phyloP scores from a whole-genome alignment of 2,329 filamentous ascomycete species.

The Colletotrichum sp. region DNA sequence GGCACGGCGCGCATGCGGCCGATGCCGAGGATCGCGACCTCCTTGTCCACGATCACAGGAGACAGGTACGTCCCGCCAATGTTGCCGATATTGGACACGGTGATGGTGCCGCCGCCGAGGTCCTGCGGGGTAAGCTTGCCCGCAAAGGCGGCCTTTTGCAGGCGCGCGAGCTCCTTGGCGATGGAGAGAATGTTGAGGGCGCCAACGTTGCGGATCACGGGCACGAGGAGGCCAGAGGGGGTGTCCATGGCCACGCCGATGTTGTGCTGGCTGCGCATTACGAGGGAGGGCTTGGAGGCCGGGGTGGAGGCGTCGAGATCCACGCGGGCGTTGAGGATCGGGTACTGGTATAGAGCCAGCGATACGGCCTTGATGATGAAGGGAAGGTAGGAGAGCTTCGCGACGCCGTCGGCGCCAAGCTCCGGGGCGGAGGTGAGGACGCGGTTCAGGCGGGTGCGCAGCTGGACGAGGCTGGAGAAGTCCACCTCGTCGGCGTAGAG shows the following conservation, averaged over 20 bases:
- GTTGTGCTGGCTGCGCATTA: slow-evolving; percentile 86
- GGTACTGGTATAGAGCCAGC: slow-evolving; percentile 79
- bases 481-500: slow-evolving; percentile 91
- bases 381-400: slow-evolving; percentile 86
- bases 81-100: slow-evolving; percentile 94
- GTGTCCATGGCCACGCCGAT: slow-evolving; percentile 97
- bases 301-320: slow-evolving; percentile 54
- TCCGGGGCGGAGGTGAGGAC: slow-evolving; percentile 55
- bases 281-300: slow-evolving; percentile 72
- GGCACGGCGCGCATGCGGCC: slow-evolving; percentile 83
- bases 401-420: slow-evolving; percentile 45
- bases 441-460: slow-evolving; percentile 78
- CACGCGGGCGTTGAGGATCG: slow-evolving; percentile 86
- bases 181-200: slow-evolving; percentile 78
- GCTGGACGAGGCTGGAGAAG: slow-evolving; percentile 73
- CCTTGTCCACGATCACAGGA: slow-evolving; percentile 87
- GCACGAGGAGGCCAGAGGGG: slow-evolving; percentile 84
- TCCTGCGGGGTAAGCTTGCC: slow-evolving; percentile 79
- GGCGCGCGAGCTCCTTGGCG: slow-evolving; percentile 74
- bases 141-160: slow-evolving; percentile 74
- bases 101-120: slow-evolving; percentile 87
- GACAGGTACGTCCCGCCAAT: slow-evolving; percentile 92
- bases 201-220: slow-evolving; percentile 86
- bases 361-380: slow-evolving; percentile 98
- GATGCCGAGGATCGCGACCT: slow-evolving; percentile 91